Base-by-base conservation (phyloP, 2,329 filamentous ascomycete genomes). In the Ramichloridium luteum region DNA sequence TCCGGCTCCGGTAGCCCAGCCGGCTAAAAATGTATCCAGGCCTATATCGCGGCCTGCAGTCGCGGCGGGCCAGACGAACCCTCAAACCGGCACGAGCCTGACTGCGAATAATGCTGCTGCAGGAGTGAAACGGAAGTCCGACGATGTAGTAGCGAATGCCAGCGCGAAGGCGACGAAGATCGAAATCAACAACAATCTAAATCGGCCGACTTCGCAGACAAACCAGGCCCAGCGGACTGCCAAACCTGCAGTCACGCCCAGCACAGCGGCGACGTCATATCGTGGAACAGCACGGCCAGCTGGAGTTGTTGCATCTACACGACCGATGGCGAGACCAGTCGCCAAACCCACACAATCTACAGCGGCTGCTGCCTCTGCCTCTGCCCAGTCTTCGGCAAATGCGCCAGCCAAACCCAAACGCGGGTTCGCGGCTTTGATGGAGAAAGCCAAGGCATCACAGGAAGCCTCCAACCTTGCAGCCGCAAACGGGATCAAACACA, bases 361-460 rank as follows among this genome's bases (percentile, higher is more conserved):
- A 6, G 27, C 33, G 4, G 13, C 36, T 8, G 13, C 31, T 12
- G 15, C 38, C 13, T 27, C 41, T 12, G 30, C 43, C 13, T 26
- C 37, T 8, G 22, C 40, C 13, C 27, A 38, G 13, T 18, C 38
- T 10, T 22, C 39, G 25, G 28, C 37, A 34, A 35, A 39, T 50
- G 8, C 47, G 10, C 34, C 54, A 23, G 53, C 60, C 15, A 39
- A 40, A 3, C 58, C 68, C 2, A 75, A 83, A 55, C 81, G 79
- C 49, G 76, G 78, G 2, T 86, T 74, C 52, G 72, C 75, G 22
- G 79, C 84, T 47, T 78, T 84, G 37, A 67, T 86, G 58, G 77
- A 77, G 34, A 69, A 77, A 43, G 81, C 74, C 17, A 74, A 80
- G 48, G 72, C 72, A 38, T 76, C 72, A 9, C 72, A 80, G 47